Evolutionary conservation across 371 early-diverging fungal species (phyloP).

Genomic region (Smittium culicis): DNA sequence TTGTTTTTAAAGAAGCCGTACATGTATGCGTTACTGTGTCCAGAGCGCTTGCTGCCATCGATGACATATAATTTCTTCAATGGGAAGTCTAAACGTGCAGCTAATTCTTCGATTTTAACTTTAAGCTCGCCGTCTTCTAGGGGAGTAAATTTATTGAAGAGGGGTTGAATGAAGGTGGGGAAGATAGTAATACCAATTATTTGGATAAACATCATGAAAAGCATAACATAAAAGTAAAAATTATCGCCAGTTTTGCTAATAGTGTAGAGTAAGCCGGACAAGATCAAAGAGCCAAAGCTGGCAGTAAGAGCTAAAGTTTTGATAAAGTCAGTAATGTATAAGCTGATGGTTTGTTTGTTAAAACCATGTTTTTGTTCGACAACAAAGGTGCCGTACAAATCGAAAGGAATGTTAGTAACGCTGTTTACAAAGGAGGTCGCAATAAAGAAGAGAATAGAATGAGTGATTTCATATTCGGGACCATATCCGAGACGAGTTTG

Average conservation of each 20-base stretch:
- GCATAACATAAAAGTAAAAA: conserved; percentile 83
- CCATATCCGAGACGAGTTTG: conserved; percentile 41
- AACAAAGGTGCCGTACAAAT: conserved; percentile 82
- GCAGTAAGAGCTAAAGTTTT: conserved; percentile 54
- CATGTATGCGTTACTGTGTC: conserved; percentile 97
- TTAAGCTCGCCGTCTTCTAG: conserved; percentile 77
- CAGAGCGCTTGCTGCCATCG: conserved; percentile 87
- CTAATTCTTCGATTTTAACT: conserved; percentile 68
- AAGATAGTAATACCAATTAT: conserved; percentile 78
- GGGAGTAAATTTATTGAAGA: conserved; percentile 94
- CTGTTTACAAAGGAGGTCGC: conserved; percentile 46
- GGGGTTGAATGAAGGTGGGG: conserved; percentile 91
- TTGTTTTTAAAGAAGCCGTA: conserved; percentile 92
- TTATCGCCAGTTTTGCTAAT: conserved; percentile 66
- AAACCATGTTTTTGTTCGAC: conserved; percentile 92
- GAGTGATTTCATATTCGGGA: conserved; percentile 65
- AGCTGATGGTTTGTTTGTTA: conserved; percentile 79
- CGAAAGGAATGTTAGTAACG: conserved; percentile 60
- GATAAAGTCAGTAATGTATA: conserved; percentile 71
- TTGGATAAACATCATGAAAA: conserved; percentile 75
- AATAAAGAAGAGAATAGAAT: conserved; percentile 62
- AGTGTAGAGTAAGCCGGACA: conserved; percentile 70
- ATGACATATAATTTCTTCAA: conserved; percentile 87
- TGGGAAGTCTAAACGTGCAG: conserved; percentile 79
- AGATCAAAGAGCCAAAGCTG: conserved; percentile 60